Base-by-base conservation (phyloP, 23 red algal species). In the Gracilariopsis chorda region DNA sequence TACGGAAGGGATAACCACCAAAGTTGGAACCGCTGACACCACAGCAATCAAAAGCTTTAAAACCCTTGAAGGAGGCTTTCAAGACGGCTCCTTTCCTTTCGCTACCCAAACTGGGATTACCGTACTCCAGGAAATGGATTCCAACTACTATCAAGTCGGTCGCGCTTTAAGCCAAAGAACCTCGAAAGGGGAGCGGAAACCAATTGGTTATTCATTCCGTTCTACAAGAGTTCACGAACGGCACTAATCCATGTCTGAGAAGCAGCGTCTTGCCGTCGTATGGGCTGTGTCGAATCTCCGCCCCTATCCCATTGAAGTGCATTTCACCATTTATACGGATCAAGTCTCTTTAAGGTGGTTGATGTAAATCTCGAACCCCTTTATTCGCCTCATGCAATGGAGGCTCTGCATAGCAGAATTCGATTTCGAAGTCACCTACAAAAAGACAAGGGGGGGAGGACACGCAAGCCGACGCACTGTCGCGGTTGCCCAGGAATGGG, bases 351-450 rank as follows among this genome's bases (percentile, higher is more conserved):
- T 30, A 13, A 21, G 20, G 43, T 32, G 0, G 52, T 45, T 6
- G 72, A 49, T 70, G 55, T 69, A 86, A 2, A 39, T 51, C 34
- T 46, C 57, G 10, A 41, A 76, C 47, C 70, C 70, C 13, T 76
- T 41, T 4, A 41, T 33, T 13, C 70, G 70, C 45, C 48, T 82
- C 14, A 82, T 82, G n/a, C 44, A 48, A 13, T 82, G 48, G 78
- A 37, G 51, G 53, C 46, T 82, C 30, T 48, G 78, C 45, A 29
- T 82, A 4, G 25, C 46, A 13, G 78, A 82, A 64, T 82, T 82
- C 48, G 57, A 60, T 48, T 82, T 58, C 51, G 78, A 82, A 36
- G 48, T 82, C 12, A 17, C 58, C 2, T 82, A 82, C 46, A 82
- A 60, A 14, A 60, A 60, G 25, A 55, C 14, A 55, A n/a, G 78